phyloP scores from a whole-genome alignment of 2,329 filamentous ascomycete species.

The Penicillium rolfsii region DNA sequence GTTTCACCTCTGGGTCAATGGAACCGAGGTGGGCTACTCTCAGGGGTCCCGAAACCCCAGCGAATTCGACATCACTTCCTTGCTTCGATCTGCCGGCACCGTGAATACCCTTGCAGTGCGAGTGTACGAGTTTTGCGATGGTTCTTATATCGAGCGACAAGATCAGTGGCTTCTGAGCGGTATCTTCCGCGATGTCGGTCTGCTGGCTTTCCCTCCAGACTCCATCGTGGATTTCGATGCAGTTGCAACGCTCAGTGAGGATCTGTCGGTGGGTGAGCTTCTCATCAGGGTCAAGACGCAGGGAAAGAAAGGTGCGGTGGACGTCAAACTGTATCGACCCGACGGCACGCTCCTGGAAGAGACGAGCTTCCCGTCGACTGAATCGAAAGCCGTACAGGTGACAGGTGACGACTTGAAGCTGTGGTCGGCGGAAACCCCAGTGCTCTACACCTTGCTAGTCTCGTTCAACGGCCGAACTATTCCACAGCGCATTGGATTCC shows the following conservation, averaged over 20 bases:
- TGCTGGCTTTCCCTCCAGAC: conserved; percentile 59
- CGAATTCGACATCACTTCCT: conserved; percentile 68
- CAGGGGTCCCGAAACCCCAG: conserved; percentile 70
- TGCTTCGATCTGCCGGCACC: conserved; percentile 8
- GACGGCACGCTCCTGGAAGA: conserved; percentile 4
- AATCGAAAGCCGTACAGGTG: conserved; percentile 3
- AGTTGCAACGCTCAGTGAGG: conserved; percentile 27
- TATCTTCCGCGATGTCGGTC: conserved; percentile 69
- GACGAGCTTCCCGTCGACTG: neutral
- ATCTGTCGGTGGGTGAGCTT: neutral
- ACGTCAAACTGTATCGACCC: neutral
- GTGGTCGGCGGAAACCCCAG: conserved; percentile 70
- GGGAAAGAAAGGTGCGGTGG: conserved; percentile 55
- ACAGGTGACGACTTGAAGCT: conserved; percentile 60
- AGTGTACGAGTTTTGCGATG: conserved; percentile 74
- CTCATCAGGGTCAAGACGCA: conserved; percentile 56
- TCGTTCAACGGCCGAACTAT: conserved; percentile 11
- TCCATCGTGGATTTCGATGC: conserved; percentile 56
- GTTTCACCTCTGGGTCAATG: conserved; percentile 71
- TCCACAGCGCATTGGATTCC: conserved; percentile 63
- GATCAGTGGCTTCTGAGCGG: conserved; percentile 61
- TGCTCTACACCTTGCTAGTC: conserved; percentile 61
- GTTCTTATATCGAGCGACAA: conserved; percentile 69
- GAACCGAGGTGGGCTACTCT: conserved; percentile 65
- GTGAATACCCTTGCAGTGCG: conserved; percentile 63